Evolutionary conservation across 768 basidiomycete species (phyloP), one percentile per base, ranked within the genome.

Genomic region (Pleurotus tuber-regium): DNA sequence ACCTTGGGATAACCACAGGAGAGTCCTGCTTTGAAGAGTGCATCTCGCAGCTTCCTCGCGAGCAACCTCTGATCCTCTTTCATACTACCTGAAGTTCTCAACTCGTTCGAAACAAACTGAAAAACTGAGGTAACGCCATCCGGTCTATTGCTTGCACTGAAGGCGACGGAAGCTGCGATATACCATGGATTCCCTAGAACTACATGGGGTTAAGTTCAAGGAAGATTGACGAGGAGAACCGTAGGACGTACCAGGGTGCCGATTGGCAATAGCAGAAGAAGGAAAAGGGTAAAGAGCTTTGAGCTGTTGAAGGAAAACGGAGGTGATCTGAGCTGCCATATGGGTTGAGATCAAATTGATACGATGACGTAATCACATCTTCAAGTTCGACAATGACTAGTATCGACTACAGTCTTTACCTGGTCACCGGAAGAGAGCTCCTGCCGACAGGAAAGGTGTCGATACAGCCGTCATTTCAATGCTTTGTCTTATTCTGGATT

Each of bases 371-470:
- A n/a, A n/a, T n/a, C n/a, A n/a, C n/a, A n/a, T n/a, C n/a, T n/a
- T n/a, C n/a, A n/a, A n/a, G n/a, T n/a, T n/a, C n/a, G n/a, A n/a
- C n/a, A n/a, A 4, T 25, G 18, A 25, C 4, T 18, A 6, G 26
- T 11, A 63, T 84, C 33, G 83, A 90, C 59, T 85, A 84, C 59
- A 83, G 87, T 0, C 66, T 97, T 8, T 98, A 96, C 65, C 79
- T 96, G 35, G 94, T 97, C 5, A 95, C 93, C 0, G 89, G 89
- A 12, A 74, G 93, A 49, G 77, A 84, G 18, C 69, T 92, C 1
- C 74, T 96, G 4, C 91, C 92, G 8, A 70, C 76, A 18, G 85
- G 83, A 62, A 91, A 87, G 77, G 91, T 88, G 58, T 47, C 63
- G 64, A 1, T 10, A 9, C 14, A 7, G 14, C 16, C 2, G 47